Evolutionary conservation across 257 asterid genomes (phyloP).

Genomic region (Primulina tabacum): DNA sequence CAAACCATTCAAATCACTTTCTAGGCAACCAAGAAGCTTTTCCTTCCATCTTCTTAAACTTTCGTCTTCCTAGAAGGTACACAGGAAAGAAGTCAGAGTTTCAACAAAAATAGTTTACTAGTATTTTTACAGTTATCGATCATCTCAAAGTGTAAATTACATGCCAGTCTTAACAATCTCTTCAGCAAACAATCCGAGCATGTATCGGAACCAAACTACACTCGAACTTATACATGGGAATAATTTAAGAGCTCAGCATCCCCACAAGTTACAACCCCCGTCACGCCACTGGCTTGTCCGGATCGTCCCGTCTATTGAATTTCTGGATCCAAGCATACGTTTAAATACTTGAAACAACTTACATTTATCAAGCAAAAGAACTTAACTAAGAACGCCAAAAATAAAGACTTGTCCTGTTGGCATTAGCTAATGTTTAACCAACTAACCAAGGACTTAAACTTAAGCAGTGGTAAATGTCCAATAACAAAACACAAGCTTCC

Average conservation of each 20-base stretch:
- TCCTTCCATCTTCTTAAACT: slow-evolving; percentile 83
- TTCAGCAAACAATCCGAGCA: background rate
- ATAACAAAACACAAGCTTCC: too few species aligned
- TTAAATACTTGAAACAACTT: too few species aligned
- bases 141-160: too few species aligned
- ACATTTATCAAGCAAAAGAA: too few species aligned
- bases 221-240: background rate
- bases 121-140: too few species aligned
- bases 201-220: background rate
- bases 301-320: too few species aligned
- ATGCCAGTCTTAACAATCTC: too few species aligned
- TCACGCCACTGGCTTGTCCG: too few species aligned
- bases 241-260: background rate
- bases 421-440: background rate
- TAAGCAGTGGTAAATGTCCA: background rate
- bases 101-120: background rate
- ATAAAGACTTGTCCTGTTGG: background rate
- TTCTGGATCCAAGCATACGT: too few species aligned
- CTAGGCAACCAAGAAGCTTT: slow-evolving; percentile 78
- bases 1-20: slow-evolving; percentile 64
- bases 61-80: slow-evolving; percentile 57
- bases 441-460: background rate
- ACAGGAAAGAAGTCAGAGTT: background rate
- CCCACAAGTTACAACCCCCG: background rate
- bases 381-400: background rate